Percentiles rank a stretch among this genome's conserved stretches.
Conservation (phyloP, 2,329 filamentous ascomycete species). For the Microdochium nivale region DNA sequence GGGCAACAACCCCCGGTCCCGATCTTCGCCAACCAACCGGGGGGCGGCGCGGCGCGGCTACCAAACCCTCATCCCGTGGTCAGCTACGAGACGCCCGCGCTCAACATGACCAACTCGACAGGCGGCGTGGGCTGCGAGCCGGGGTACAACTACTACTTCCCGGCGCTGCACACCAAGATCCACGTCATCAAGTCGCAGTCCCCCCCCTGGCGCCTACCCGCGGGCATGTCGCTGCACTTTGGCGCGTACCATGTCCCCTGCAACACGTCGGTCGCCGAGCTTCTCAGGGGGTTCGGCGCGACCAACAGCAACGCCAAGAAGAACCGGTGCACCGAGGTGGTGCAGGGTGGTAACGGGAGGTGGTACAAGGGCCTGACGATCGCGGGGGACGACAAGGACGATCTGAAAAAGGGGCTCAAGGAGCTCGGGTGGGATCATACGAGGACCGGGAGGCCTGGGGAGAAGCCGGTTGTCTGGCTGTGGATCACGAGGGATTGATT, state of each 20-base stretch:
- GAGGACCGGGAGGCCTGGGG: slow-evolving; percentile 35
- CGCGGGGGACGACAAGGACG: slow-evolving; percentile 37
- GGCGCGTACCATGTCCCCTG: slow-evolving; percentile 43
- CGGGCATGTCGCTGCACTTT: slow-evolving; percentile 33
- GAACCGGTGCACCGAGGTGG: slow-evolving; percentile 49
- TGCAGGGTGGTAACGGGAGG: slow-evolving; percentile 42
- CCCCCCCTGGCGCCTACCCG: slow-evolving; percentile 44
- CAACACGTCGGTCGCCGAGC: slow-evolving; percentile 42
- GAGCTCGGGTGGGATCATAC: slow-evolving; percentile 51
- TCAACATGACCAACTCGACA: slow-evolving; percentile 47
- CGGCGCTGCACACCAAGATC: slow-evolving; percentile 46
- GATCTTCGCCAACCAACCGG: slow-evolving; percentile 15
- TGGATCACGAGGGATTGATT: slow-evolving; percentile 43
- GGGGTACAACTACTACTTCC: slow-evolving; percentile 57
- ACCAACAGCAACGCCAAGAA: slow-evolving; percentile 38
- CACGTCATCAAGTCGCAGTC: slow-evolving; percentile 44
- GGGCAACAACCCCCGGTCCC: slow-evolving; percentile 12
- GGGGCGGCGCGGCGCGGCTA: slow-evolving; percentile 21
- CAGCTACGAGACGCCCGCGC: slow-evolving; percentile 37
- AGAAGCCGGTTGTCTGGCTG: slow-evolving; percentile 49
- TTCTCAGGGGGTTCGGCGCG: slow-evolving; percentile 52
- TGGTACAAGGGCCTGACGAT: slow-evolving; percentile 52
- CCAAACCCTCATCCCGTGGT: slow-evolving; percentile 32
- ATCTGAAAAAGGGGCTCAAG: slow-evolving; percentile 39
- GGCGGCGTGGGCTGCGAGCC: slow-evolving; percentile 51